Percentiles rank a stretch among this genome's conserved stretches.
Conservation (phyloP, 2,329 filamentous ascomycete genomes). For the Trichoderma sp. region DNA sequence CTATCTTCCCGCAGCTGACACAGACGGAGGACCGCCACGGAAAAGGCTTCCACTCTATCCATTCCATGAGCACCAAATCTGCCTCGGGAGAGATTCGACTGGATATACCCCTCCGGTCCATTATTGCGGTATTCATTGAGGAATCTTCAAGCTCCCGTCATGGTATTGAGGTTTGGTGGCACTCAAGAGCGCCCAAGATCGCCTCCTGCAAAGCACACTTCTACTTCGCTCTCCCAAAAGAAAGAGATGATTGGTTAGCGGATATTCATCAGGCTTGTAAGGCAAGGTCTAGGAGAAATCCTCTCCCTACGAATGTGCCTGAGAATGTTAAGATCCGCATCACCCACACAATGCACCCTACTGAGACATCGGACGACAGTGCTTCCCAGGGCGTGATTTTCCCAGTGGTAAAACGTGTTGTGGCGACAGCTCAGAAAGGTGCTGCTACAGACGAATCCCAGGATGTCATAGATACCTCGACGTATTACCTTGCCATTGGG, state of each 20-base stretch:
- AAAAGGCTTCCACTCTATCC: slow-evolving; percentile 26
- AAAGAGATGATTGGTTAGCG: slow-evolving; percentile 51
- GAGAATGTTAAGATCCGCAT: slow-evolving; percentile 49
- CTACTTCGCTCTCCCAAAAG: slow-evolving; percentile 48
- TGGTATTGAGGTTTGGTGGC: slow-evolving; percentile 58
- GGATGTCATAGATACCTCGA: slow-evolving; percentile 49
- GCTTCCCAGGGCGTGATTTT: slow-evolving; percentile 43
- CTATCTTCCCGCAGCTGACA: slow-evolving; percentile 47
- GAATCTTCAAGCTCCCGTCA: slow-evolving; percentile 50
- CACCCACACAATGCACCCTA: slow-evolving; percentile 44
- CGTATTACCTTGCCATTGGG: slow-evolving; percentile 55
- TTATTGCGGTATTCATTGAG: slow-evolving; percentile 53
- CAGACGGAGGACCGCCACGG: slow-evolving; percentile 27
- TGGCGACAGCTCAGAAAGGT: slow-evolving; percentile 40
- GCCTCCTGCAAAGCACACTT: slow-evolving; percentile 49
- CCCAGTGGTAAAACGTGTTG: slow-evolving; percentile 50
- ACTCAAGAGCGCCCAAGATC: slow-evolving; percentile 42
- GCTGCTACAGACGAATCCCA: slow-evolving; percentile 44
- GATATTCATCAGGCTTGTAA: slow-evolving; percentile 45
- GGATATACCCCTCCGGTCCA: slow-evolving; percentile 48
- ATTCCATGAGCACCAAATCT: slow-evolving; percentile 30
- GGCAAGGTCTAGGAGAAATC: slow-evolving; percentile 36
- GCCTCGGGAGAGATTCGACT: slow-evolving; percentile 40
- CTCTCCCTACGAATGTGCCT: slow-evolving; percentile 40
- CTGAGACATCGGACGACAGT: slow-evolving; percentile 37